A percentile compares a stretch with the other conserved stretches of the same genome.
Conservation (phyloP, 345 rosid genomes). For the Garcia nutans region DNA sequence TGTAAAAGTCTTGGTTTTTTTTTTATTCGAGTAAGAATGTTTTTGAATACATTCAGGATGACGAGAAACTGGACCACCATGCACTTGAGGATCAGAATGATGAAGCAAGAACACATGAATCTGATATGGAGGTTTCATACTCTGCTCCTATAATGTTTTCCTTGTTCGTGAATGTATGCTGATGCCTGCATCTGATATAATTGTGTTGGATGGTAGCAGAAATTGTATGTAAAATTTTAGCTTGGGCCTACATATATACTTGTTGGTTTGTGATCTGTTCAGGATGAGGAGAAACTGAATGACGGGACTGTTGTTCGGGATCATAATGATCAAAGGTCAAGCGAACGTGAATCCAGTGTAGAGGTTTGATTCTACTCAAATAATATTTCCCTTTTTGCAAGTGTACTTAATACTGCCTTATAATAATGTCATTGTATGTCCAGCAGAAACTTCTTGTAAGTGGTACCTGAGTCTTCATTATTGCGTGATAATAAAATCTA, state of each 20-base stretch:
- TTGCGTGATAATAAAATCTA: background rate
- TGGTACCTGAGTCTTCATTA: background rate
- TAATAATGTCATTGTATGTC: constrained; percentile 2
- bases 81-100: constrained; percentile 32
- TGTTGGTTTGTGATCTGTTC: constrained; percentile 15
- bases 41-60: constrained; percentile 28
- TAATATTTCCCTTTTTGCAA: background rate
- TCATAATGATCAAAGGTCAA: constrained; percentile 25
- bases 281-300: constrained; percentile 30
- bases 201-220: background rate
- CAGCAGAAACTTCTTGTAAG: background rate
- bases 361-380: constrained; percentile 44
- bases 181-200: background rate
- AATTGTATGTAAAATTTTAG: background rate
- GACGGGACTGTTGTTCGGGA: constrained; percentile 28
- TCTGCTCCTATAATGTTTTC: background rate
- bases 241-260: background rate
- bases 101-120: background rate
- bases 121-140: constrained; percentile 15
- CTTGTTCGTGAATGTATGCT: background rate
- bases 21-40: background rate
- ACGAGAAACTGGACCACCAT: constrained; percentile 24
- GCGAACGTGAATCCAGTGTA: background rate
- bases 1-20: background rate
- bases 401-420: background rate